A percentile compares a stretch with the other conserved stretches of the same genome.
These are phyloP conservation scores for Colletotrichum sp. DNA, from an alignment of 2,329 filamentous ascomycete species.

Conservation along the genomic window DNA sequence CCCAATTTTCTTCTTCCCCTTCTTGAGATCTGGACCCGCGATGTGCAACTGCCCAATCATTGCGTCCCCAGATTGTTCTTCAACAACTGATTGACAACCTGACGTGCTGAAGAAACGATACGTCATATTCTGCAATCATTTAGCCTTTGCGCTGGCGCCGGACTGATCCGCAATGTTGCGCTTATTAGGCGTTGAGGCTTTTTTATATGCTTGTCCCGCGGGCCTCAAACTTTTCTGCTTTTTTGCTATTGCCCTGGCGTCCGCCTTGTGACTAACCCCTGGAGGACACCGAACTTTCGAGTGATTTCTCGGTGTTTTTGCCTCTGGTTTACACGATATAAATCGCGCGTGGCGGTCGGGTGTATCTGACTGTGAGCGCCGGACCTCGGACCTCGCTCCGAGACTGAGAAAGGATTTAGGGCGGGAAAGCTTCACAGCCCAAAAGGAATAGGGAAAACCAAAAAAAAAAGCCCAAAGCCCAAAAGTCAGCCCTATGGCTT, in stretches of 20 bases:
- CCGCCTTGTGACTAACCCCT: accelerated
- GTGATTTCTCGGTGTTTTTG: background rate
- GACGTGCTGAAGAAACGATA: background rate
- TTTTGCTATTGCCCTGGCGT: background rate
- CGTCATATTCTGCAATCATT: background rate
- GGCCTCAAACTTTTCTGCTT: background rate
- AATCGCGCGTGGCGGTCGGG: background rate
- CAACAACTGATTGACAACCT: background rate
- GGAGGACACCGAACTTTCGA: background rate
- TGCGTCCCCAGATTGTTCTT: background rate
- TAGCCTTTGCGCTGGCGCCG: background rate
- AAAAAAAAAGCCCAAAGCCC: too few relatives aligned
- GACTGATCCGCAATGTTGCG: background rate
- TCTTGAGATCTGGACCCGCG: background rate
- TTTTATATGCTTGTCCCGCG: background rate
- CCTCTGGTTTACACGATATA: background rate
- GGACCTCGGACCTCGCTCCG: background rate
- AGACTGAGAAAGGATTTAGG: background rate
- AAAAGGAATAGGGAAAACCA: background rate
- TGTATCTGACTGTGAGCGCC: accelerated
- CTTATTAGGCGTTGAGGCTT: background rate
- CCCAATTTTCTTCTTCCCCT: background rate
- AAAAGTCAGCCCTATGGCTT: background rate
- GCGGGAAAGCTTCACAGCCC: background rate
- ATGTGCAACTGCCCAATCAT: background rate